A percentile compares a stretch with the other conserved stretches of the same genome.
Evolutionary conservation across 2,329 filamentous ascomycete species (phyloP).

Genomic region (Helotiales sp.): DNA sequence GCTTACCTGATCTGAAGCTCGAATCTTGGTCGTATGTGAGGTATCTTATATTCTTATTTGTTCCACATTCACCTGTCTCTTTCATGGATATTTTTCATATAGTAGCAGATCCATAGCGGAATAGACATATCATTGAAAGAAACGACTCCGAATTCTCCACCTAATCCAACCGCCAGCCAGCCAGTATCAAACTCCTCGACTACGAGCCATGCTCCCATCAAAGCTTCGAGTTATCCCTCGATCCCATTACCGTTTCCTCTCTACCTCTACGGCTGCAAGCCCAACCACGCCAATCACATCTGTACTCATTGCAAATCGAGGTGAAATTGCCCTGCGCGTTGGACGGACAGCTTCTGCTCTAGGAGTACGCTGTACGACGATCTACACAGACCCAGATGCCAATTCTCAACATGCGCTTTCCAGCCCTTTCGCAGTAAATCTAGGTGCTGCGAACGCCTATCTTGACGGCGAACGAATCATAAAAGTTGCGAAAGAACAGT

Average conservation of each 20-base stretch:
- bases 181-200: background rate
- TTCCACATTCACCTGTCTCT: background rate
- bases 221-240: constrained; percentile 37
- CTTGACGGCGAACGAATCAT: constrained; percentile 95
- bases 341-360: constrained; percentile 85
- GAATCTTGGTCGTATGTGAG: no score
- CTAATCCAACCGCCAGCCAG: no score
- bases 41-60: no score
- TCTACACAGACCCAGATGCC: constrained; percentile 93
- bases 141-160: no score
- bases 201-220: constrained; percentile 3
- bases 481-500: constrained; percentile 80
- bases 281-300: constrained; percentile 64
- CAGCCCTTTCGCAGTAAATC: constrained; percentile 81
- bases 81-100: background rate
- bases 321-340: constrained; percentile 94
- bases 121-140: background rate
- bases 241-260: constrained; percentile 30
- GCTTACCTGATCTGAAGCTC: no score
- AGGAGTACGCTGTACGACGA: constrained; percentile 89
- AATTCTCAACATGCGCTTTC: constrained; percentile 85
- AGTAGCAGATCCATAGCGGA: background rate
- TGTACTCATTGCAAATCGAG: constrained; percentile 93
- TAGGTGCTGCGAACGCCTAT: constrained; percentile 84
- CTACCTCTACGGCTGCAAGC: constrained; percentile 12